Conservation (phyloP, 2,329 filamentous ascomycete genomes). For the Gremmenia infestans region DNA sequence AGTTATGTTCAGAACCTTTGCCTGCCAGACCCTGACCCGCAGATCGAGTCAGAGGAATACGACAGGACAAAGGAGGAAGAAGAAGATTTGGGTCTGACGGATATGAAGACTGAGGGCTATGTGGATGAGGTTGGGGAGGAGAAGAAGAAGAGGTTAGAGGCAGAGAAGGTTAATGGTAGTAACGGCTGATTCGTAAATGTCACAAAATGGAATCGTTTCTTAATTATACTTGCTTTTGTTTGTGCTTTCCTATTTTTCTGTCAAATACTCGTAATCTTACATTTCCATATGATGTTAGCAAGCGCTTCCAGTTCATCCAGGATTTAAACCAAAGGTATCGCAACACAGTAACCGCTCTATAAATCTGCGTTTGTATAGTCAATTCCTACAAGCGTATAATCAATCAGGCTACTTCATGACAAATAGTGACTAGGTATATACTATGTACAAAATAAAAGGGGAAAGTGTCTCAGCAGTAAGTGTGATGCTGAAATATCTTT, state of each 20-base stretch:
- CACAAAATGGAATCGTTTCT: background rate
- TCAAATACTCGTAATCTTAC: background rate
- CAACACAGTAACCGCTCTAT: too few species aligned
- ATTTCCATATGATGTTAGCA: background rate
- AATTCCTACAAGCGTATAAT: background rate
- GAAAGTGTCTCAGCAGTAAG: too few species aligned
- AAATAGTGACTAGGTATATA: too few species aligned
- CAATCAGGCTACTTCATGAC: background rate
- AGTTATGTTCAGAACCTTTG: conserved; percentile 92
- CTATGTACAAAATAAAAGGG: too few species aligned
- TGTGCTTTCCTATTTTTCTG: background rate
- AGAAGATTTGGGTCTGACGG: conserved; percentile 82
- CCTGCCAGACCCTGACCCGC: conserved; percentile 68
- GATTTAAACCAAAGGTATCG: too few species aligned
- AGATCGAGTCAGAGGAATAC: conserved; percentile 79
- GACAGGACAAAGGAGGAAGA: conserved; percentile 86
- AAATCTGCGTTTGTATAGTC: too few species aligned
- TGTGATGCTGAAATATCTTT: too few species aligned
- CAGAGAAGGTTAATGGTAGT: conserved; percentile 6
- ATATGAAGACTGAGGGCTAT: conserved; percentile 92
- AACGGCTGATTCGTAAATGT: conserved; percentile 2
- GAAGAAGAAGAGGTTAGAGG: conserved; percentile 20
- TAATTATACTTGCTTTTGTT: background rate
- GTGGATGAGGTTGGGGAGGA: conserved; percentile 27
- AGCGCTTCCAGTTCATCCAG: background rate